phyloP scores from a whole-genome alignment of 78 protist species.

The Diacronema lutheri region DNA sequence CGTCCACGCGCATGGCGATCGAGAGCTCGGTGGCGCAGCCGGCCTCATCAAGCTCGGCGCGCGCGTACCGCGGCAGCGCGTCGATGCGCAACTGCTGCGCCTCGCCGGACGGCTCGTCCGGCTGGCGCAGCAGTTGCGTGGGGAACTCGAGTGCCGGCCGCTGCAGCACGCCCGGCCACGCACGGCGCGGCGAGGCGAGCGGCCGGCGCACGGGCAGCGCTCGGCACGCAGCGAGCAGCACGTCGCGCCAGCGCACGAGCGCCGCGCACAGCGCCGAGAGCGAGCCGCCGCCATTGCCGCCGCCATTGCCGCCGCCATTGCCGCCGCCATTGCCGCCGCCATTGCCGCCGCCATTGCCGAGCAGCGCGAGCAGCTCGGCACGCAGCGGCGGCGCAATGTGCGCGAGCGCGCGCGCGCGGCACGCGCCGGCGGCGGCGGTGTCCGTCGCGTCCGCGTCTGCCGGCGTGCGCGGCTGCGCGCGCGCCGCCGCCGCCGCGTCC shows the following conservation, averaged over 20 bases:
- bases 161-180: neutral
- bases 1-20: conserved; percentile 31
- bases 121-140: conserved; percentile 55
- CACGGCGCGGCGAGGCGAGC: neutral
- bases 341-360: too few relatives aligned
- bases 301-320: neutral
- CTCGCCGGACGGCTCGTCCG: neutral
- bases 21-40: conserved; percentile 3
- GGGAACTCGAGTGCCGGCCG: conserved; percentile 24
- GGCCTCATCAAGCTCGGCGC: neutral
- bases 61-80: neutral
- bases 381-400: too few relatives aligned
- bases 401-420: too few relatives aligned
- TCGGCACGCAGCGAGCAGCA: neutral
- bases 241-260: neutral
- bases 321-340: too few relatives aligned
- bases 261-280: neutral
- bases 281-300: neutral
- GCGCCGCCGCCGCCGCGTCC: too few relatives aligned
- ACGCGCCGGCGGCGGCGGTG: too few relatives aligned
- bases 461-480: too few relatives aligned
- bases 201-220: neutral
- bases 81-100: conserved; percentile 36
- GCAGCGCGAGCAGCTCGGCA: neutral
- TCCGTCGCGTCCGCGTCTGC: too few relatives aligned